These are phyloP conservation scores for Yamadazyma kanchanaburiensis DNA, from an alignment of 1,139 yeast species.

Conservation along the genomic window DNA sequence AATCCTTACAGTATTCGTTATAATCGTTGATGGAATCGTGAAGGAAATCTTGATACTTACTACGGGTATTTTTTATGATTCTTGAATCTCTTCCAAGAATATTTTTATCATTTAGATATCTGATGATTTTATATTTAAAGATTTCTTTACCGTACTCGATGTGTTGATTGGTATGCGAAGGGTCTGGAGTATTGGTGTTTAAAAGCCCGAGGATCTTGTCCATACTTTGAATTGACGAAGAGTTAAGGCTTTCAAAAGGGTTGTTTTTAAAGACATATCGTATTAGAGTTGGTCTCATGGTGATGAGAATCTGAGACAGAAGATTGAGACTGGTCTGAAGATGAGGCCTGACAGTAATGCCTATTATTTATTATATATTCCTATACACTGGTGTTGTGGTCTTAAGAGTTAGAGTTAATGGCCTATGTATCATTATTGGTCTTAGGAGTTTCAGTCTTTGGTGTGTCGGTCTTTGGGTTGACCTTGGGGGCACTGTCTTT, in stretches of 20 bases:
- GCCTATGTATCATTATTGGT: no score
- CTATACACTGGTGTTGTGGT: no score
- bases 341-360: no score
- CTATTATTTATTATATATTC: no score
- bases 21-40: constrained; percentile 9
- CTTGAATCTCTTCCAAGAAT: constrained; percentile 10
- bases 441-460: no score
- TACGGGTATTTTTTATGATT: constrained; percentile 8
- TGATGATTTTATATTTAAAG: constrained; percentile 14
- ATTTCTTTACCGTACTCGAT: constrained; percentile 14
- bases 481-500: no score
- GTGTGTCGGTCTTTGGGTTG: no score
- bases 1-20: constrained; percentile 6
- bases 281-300: constrained; percentile 1
- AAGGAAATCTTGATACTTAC: constrained; percentile 9
- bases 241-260: constrained; percentile 11
- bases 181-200: constrained; percentile 2
- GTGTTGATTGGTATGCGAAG: constrained; percentile 2
- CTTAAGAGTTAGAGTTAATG: no score
- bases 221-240: constrained; percentile 16
- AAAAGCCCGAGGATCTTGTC: constrained; percentile 14
- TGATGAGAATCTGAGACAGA: not conserved
- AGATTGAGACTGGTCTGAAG: no score
- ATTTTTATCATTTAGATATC: constrained; percentile 14
- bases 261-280: constrained; percentile 6